Conservation (phyloP, 106 monocot species). For the Chionographis japonica region DNA sequence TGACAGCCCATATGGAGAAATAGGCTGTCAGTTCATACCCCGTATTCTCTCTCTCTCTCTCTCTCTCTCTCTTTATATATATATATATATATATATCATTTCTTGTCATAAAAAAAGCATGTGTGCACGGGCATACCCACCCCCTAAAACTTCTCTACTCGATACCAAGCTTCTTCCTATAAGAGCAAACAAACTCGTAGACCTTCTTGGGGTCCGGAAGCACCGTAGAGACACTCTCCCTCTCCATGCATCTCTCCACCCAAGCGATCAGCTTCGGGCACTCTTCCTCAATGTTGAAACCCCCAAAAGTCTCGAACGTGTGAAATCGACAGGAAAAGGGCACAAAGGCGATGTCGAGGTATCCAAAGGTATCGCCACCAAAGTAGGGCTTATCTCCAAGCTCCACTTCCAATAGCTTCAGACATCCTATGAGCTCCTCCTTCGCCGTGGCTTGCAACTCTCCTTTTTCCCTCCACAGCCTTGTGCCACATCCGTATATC, state of each 20-base stretch:
- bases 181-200: not conserved
- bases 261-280: slow-evolving; percentile 30
- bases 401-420: slow-evolving; percentile 26
- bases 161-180: slow-evolving; percentile 6
- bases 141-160: not conserved
- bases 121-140: no score
- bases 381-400: slow-evolving; percentile 35
- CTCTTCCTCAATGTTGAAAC: slow-evolving; percentile 25
- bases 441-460: slow-evolving; percentile 18
- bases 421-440: slow-evolving; percentile 14
- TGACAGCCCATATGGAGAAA: no score
- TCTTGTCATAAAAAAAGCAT: no score
- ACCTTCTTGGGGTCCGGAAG: slow-evolving; percentile 16
- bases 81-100: no score
- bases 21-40: no score
- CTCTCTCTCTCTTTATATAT: no score
- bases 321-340: slow-evolving; percentile 28
- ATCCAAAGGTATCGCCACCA: slow-evolving; percentile 31
- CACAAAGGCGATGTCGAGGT: slow-evolving; percentile 29
- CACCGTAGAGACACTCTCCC: slow-evolving; percentile 27
- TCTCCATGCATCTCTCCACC: slow-evolving; percentile 36
- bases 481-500: slow-evolving; percentile 6
- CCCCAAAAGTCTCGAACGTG: slow-evolving; percentile 12
- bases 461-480: slow-evolving; percentile 22
- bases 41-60: no score